Conservation (phyloP, 176 grass and related monocot species). For the Secale cereale region DNA sequence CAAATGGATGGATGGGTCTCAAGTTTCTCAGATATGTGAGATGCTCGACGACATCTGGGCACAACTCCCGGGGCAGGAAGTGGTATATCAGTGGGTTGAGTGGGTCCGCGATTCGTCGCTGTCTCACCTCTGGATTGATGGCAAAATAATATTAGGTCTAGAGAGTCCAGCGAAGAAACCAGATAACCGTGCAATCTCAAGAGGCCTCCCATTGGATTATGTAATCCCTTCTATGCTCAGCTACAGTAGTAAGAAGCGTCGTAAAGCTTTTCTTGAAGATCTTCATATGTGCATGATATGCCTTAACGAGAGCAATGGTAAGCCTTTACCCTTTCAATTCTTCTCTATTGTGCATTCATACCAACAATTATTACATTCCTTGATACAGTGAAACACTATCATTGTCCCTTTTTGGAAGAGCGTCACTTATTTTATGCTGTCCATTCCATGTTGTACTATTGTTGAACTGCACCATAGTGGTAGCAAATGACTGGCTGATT, state of each 20-base stretch:
- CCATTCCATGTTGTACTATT: no score
- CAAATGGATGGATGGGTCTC: constrained; percentile 44
- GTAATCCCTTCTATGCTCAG: constrained; percentile 44
- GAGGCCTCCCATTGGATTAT: constrained; percentile 15
- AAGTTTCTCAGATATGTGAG: constrained; percentile 40
- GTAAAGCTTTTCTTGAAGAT: constrained; percentile 40
- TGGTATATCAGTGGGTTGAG: constrained; percentile 52
- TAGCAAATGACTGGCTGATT: no score
- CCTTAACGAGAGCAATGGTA: not conserved
- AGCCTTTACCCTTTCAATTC: not conserved
- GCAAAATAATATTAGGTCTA: constrained; percentile 22
- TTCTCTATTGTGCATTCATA: not conserved
- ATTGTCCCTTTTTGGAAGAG: no score
- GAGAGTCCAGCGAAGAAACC: not conserved
- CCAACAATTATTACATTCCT: not conserved
- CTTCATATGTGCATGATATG: constrained; percentile 42
- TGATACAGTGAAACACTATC: not conserved
- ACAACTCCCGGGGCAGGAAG: constrained; percentile 39
- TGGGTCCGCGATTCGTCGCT: constrained; percentile 40
- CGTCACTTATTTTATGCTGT: not conserved
- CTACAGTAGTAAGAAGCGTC: constrained; percentile 22
- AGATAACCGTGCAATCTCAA: constrained; percentile 34
- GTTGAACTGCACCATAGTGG: no score
- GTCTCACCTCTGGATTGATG: constrained; percentile 39
- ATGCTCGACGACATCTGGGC: constrained; percentile 49